phyloP scores from a whole-genome alignment of 495 filamentous ascomycete species.

The Lasiosphaeria miniovina region DNA sequence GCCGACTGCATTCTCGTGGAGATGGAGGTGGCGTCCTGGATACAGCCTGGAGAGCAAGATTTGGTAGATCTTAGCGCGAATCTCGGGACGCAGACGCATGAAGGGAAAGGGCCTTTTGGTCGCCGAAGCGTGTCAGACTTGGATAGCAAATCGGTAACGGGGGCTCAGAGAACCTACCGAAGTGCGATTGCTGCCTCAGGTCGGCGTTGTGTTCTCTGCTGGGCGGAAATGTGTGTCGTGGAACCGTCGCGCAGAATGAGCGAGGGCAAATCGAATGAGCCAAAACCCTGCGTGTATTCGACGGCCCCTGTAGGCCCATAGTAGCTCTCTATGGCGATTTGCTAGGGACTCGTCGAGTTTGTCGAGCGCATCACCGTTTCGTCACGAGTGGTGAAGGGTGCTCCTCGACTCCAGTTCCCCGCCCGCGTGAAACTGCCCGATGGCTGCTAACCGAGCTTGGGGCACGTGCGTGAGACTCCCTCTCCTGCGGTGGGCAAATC shows the following conservation, averaged over 20 bases:
- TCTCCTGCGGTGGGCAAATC: no score
- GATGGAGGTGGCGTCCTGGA: constrained; percentile 1
- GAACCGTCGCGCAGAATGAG: background rate
- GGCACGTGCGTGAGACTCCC: no score
- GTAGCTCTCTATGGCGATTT: no score
- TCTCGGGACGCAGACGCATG: background rate
- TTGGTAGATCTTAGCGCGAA: background rate
- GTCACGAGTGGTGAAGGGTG: no score
- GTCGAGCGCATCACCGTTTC: no score
- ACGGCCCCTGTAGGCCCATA: background rate
- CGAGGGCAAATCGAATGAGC: constrained; percentile 4
- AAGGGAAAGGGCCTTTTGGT: constrained; percentile 2
- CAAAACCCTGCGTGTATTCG: constrained; percentile 7
- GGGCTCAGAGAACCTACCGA: no score
- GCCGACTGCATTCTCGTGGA: constrained; percentile 2
- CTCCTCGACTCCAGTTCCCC: no score
- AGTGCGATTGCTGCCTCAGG: no score
- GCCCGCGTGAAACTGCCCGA: no score
- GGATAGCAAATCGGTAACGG: background rate
- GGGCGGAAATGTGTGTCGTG: background rate
- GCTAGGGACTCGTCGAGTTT: no score
- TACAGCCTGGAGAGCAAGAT: constrained; percentile 1
- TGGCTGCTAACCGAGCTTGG: no score
- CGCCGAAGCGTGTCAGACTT: background rate
- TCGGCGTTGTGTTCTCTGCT: background rate